phyloP scores from a whole-genome alignment of 257 asterid species.

The Salvia miltiorrhiza region DNA sequence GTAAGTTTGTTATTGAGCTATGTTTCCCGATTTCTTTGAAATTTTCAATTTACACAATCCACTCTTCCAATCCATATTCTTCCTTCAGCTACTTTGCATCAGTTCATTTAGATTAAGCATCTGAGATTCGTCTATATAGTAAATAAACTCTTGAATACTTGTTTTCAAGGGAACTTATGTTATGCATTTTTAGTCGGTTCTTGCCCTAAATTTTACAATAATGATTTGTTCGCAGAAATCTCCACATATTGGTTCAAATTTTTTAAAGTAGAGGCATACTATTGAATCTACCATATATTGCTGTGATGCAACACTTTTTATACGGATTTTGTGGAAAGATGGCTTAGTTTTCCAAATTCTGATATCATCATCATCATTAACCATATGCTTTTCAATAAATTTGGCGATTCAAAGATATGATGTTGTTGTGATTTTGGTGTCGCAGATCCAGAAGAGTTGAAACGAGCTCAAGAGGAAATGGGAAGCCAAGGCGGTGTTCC shows the following conservation, averaged over 20 bases:
- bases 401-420: neutral
- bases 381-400: neutral
- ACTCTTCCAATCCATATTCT: neutral
- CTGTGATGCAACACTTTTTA: neutral
- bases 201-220: neutral
- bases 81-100: constrained; percentile 9
- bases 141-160: neutral
- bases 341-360: neutral
- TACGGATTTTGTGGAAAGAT: neutral
- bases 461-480: constrained; percentile 97
- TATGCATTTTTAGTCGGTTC: neutral
- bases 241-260: neutral
- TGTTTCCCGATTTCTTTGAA: constrained; percentile 13
- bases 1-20: constrained; percentile 43
- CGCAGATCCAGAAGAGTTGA: constrained; percentile 90
- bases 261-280: neutral
- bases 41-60: neutral
- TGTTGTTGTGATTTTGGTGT: constrained; percentile 12
- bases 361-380: neutral
- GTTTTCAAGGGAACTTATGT: neutral
- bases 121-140: neutral
- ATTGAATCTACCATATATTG: constrained; percentile 3
- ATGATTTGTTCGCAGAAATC: neutral
- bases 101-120: constrained; percentile 5
- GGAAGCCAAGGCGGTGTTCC: constrained; percentile 96